phyloP scores from a whole-genome alignment of 768 basidiomycete species.

The Aureoboletus auriporus region DNA sequence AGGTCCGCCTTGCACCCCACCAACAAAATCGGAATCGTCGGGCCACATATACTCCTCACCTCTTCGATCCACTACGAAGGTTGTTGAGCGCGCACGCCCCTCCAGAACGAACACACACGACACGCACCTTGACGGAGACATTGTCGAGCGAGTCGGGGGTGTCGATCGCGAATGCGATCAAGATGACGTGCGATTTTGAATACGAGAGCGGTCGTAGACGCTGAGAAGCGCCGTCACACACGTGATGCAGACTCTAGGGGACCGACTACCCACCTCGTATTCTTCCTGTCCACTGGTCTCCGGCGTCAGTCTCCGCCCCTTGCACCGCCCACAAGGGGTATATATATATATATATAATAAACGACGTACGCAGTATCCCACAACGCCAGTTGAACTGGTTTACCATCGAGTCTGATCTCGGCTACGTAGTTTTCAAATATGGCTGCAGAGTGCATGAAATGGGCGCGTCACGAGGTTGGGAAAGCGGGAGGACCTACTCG shows the following conservation, averaged over 20 bases:
- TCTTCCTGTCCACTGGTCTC: slow-evolving; percentile 90
- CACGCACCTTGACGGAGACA: slow-evolving; percentile 78
- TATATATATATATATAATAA: too few species aligned
- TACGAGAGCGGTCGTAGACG: slow-evolving; percentile 95
- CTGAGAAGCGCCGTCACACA: slow-evolving; percentile 31
- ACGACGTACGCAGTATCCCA: slow-evolving; percentile 97
- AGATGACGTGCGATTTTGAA: slow-evolving; percentile 97
- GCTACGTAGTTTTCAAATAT: slow-evolving; percentile 99
- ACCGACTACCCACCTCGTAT: slow-evolving; percentile 65
- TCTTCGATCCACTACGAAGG: slow-evolving; percentile 90
- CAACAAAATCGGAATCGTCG: slow-evolving; percentile 87
- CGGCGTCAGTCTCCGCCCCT: background rate
- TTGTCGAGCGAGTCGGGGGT: slow-evolving; percentile 97
- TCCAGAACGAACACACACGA: background rate
- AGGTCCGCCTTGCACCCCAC: slow-evolving; percentile 97
- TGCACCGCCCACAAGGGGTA: background rate
- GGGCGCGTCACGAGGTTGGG: too few species aligned
- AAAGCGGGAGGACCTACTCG: slow-evolving; percentile 33
- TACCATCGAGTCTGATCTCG: slow-evolving; percentile 95
- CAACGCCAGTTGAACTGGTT: slow-evolving; percentile 92
- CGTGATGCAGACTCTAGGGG: too few species aligned
- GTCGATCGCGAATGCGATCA: slow-evolving; percentile 96
- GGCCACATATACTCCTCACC: slow-evolving; percentile 93
- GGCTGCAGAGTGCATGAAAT: slow-evolving; percentile 42
- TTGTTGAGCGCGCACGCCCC: too few species aligned